A percentile compares a stretch with the other conserved stretches of the same genome.
Conservation (phyloP, 2,329 filamentous ascomycete species). For the Daldinia sp. region DNA sequence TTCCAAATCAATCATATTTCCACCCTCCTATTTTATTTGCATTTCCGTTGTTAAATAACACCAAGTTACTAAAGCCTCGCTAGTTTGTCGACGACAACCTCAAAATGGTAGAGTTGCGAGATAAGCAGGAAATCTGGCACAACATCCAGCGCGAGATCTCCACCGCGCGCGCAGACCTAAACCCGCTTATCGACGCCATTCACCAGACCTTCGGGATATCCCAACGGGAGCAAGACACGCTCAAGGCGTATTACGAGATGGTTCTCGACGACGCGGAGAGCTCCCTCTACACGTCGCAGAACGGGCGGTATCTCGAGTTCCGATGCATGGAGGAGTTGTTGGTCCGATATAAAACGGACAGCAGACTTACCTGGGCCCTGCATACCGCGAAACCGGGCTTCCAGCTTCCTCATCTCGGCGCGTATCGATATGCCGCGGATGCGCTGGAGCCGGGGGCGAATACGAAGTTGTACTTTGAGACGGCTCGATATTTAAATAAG, state of each 20-base stretch:
- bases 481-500: background rate
- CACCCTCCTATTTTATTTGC: background rate
- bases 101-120: conserved; percentile 13
- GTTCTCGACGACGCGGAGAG: conserved; percentile 6
- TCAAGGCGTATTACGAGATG: background rate
- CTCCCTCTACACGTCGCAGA: conserved; percentile 17
- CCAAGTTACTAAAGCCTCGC: background rate
- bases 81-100: conserved; percentile 32
- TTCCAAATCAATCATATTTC: background rate
- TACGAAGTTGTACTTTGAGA: background rate
- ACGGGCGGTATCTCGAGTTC: conserved; percentile 26
- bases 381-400: background rate
- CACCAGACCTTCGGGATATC: background rate
- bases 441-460: background rate
- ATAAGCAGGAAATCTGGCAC: conserved; percentile 21
- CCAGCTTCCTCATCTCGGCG: background rate
- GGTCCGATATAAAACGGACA: conserved; percentile 6
- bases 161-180: conserved; percentile 1
- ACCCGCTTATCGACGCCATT: background rate
- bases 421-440: conserved; percentile 7
- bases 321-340: conserved; percentile 30
- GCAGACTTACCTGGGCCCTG: background rate
- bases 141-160: conserved; percentile 1
- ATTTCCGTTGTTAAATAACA: background rate
- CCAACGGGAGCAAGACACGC: background rate